phyloP scores from a whole-genome alignment of 805 yeast species.

The Diddensiella transvaalensis region DNA sequence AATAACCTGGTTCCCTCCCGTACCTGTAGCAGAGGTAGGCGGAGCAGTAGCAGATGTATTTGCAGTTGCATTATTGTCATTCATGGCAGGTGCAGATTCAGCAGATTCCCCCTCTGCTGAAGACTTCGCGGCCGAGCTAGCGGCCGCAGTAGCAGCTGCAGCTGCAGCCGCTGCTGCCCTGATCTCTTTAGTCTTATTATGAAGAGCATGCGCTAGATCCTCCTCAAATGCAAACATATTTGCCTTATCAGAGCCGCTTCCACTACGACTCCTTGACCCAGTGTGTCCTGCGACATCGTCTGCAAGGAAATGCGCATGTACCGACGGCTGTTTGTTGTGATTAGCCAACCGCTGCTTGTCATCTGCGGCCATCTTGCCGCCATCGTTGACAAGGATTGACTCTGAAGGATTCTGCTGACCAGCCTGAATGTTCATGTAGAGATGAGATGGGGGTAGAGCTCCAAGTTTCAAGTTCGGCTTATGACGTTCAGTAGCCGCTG shows the following conservation, averaged over 20 bases:
- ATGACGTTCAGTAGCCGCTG: not conserved
- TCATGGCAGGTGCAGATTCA: not conserved
- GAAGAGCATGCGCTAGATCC: not conserved
- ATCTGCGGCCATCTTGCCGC: slow-evolving; percentile 2
- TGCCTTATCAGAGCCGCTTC: slow-evolving; percentile 31
- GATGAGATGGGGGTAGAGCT: slow-evolving; percentile 6
- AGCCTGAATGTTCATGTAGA: slow-evolving; percentile 1
- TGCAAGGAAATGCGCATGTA: slow-evolving; percentile 76
- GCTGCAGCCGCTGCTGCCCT: not conserved
- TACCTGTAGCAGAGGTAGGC: not conserved
- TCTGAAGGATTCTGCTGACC: slow-evolving; percentile 9
- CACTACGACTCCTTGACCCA: slow-evolving; percentile 35
- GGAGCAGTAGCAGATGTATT: slow-evolving; percentile 3
- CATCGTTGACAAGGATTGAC: slow-evolving; percentile 14
- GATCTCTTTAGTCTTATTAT: not conserved
- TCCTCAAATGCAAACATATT: not conserved
- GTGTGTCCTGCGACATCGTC: slow-evolving; percentile 62
- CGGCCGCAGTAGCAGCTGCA: not conserved
- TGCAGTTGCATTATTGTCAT: not conserved
- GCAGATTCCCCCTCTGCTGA: not conserved
- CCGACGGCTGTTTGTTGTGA: slow-evolving; percentile 47
- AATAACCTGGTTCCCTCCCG: slow-evolving; percentile 41
- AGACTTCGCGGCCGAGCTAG: not conserved
- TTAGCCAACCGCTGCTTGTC: slow-evolving; percentile 5
- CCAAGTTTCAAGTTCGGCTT: slow-evolving; percentile 12